Base-by-base conservation (phyloP, 345 rosid genomes). In the Hypericum androsaemum region DNA sequence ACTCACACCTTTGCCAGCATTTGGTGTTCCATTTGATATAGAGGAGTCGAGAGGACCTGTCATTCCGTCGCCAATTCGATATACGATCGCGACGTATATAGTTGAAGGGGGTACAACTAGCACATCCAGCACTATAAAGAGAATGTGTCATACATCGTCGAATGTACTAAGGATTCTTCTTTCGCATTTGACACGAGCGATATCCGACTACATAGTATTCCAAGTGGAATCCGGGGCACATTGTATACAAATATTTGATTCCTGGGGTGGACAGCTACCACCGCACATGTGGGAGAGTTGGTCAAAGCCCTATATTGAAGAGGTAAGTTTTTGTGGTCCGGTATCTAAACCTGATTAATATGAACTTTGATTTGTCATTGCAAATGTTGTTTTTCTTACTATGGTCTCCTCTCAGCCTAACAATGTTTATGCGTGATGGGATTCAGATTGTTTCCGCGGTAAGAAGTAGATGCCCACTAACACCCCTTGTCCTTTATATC, bases 251-350 rank as follows among this genome's bases (percentile, higher is more conserved):
- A 89, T 89, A 67, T 89, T 89, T 53, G 94, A 89, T 71, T 89
- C 94, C 1, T 89, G 97, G 95, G 97, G 95, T 64, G 95, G 97
- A n/a, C 97, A 86, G 56, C 74, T 89, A 39, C 83, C 95, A 13
- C 97, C 95, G 2, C 67, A 77, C 35, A 76, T 89, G 88, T 86
- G 97, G 97, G 90, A 86, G 43, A 43, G 52, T 8, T 89, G 97
- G 97, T 86, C 94, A 12, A 84, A 80, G 69, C 94, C 95, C 22
- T 82, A 81, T 64, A 86, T 89, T 52, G 69, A 72, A 63, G 83
- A 89, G 94, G 95, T 83, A 67, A 60, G 14, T 14, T 61, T 12
- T 42, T 3, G 12, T 37, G 8, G 40, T 22, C 32, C 4, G 4
- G 32, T 22, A 22, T 22, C n/a, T n/a, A n/a, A n/a, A n/a, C n/a